Percentiles rank a stretch among this genome's conserved stretches.
These are phyloP conservation scores for Moricandia arvensis DNA, from an alignment of 345 rosid genomes.

Conservation along the genomic window DNA sequence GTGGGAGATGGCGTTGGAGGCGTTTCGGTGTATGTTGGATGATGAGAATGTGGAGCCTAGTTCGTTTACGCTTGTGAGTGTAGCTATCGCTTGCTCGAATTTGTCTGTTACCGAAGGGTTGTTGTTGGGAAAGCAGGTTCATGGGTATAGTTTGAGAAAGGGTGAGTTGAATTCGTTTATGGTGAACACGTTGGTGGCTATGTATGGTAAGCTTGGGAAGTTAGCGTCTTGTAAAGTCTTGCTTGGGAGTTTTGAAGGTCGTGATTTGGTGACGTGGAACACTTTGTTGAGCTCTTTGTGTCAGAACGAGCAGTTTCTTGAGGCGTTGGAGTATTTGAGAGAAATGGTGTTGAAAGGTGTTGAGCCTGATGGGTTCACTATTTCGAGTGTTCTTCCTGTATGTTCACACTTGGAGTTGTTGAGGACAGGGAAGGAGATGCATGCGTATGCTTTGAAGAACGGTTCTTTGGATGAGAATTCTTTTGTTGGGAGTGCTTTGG, in stretches of 20 bases:
- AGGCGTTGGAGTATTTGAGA: conserved; percentile 52
- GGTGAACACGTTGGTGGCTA: conserved; percentile 69
- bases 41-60: conserved; percentile 64
- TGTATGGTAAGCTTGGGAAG: conserved; percentile 74
- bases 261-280: conserved; percentile 88
- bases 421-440: conserved; percentile 69
- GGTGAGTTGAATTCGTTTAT: conserved; percentile 64
- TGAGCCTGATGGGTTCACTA: conserved; percentile 72
- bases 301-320: conserved; percentile 60
- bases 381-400: conserved; percentile 84
- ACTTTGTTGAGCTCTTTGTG: conserved; percentile 65
- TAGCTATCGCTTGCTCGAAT: conserved; percentile 73
- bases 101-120: conserved; percentile 43
- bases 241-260: conserved; percentile 53
- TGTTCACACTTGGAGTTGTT: conserved; percentile 72
- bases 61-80: conserved; percentile 81
- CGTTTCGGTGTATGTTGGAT: conserved; percentile 57
- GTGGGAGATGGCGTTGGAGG: conserved; percentile 68
- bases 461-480: conserved; percentile 61
- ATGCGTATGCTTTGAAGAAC: conserved; percentile 73
- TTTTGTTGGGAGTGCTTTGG: conserved; percentile 85
- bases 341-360: conserved; percentile 59
- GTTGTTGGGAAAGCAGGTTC: conserved; percentile 73
- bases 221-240: conserved; percentile 44
- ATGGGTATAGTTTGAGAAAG: conserved; percentile 58